Percentiles rank a stretch among this genome's conserved stretches.
These are phyloP conservation scores for Fraxinus dipetala DNA, from an alignment of 305 asterid genomes.

Conservation along the genomic window DNA sequence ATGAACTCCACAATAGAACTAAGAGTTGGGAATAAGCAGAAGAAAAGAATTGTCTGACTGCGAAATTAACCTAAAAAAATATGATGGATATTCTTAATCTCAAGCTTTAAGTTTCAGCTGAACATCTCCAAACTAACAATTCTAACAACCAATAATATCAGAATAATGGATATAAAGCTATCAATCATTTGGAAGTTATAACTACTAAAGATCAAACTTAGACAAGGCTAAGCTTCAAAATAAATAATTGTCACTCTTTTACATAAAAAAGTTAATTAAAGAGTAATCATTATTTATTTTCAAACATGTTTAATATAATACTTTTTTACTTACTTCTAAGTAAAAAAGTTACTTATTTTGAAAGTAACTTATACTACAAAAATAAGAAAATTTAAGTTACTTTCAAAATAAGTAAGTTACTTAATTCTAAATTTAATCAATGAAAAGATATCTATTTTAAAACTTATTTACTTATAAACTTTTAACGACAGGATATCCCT, in stretches of 20 bases:
- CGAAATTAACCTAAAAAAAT: background rate
- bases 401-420: background rate
- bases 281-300: background rate
- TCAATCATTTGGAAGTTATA: background rate
- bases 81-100: background rate
- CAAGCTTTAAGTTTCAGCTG: background rate
- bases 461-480: background rate
- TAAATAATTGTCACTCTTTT: background rate
- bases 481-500: background rate
- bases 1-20: background rate
- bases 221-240: background rate
- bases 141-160: constrained; percentile 21
- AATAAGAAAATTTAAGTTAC: background rate
- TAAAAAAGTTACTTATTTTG: background rate
- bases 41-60: background rate
- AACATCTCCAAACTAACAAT: background rate
- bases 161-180: background rate
- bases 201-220: background rate
- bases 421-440: background rate
- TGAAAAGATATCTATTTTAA: background rate
- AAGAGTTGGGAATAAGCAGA: background rate
- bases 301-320: background rate
- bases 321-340: background rate
- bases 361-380: background rate
- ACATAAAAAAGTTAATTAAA: background rate